Conservation (phyloP, 768 basidiomycete species). For the Trametes sanguinea region DNA sequence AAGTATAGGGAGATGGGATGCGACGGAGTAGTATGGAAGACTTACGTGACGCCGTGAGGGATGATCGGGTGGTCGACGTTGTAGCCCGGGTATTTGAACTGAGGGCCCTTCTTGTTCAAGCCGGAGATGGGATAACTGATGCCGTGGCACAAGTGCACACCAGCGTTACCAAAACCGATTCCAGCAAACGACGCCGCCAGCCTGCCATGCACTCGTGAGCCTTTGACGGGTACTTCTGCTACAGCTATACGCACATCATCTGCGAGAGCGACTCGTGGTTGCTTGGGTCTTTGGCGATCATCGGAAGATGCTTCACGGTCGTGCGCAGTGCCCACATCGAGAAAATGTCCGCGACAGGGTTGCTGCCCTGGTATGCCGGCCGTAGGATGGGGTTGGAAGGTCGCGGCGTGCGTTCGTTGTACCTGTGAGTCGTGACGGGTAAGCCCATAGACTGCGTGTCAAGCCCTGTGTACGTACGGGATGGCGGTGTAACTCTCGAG, state of each 20-base stretch:
- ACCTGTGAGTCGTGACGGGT: constrained; percentile 45
- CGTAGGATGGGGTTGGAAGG: constrained; percentile 88
- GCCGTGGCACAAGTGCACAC: constrained; percentile 88
- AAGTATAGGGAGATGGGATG: not conserved
- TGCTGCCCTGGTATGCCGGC: constrained; percentile 92
- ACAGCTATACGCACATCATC: constrained; percentile 70
- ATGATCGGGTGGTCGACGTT: constrained; percentile 84
- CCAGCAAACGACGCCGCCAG: constrained; percentile 93
- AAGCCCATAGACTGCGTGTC: constrained; percentile 21
- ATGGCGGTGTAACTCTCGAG: constrained; percentile 94
- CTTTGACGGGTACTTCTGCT: too few species aligned
- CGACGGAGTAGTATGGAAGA: not conserved
- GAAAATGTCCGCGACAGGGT: constrained; percentile 95
- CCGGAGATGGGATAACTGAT: constrained; percentile 92
- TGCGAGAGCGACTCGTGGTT: constrained; percentile 84
- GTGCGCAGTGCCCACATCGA: constrained; percentile 91
- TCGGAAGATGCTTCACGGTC: constrained; percentile 86
- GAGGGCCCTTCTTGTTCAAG: constrained; percentile 91
- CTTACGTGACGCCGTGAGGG: constrained; percentile 84
- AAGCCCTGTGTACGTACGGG: constrained; percentile 53
- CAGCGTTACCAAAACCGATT: constrained; percentile 93
- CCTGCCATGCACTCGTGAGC: constrained; percentile 39
- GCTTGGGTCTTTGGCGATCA: constrained; percentile 74
- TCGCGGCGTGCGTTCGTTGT: constrained; percentile 86
- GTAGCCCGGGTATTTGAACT: constrained; percentile 92